Conservation (phyloP, 2,329 filamentous ascomycete genomes). For the Hysterium pulicare region DNA sequence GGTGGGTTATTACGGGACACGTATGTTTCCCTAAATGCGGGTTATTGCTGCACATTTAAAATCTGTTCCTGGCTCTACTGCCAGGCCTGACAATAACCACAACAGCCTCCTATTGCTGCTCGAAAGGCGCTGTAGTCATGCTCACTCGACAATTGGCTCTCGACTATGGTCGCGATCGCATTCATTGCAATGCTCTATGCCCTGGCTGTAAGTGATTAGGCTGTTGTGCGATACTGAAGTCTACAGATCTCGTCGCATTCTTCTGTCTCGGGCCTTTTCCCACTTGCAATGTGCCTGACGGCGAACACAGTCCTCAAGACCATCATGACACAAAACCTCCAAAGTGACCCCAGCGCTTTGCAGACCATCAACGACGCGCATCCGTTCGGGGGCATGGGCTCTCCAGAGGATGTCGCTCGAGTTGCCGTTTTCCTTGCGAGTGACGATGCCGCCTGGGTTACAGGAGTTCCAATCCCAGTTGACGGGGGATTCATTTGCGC, state of each 20-base stretch:
- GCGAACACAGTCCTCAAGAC: slow-evolving; percentile 24
- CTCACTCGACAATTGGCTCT: slow-evolving; percentile 47
- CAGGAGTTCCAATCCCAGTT: slow-evolving; percentile 38
- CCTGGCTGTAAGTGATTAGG: slow-evolving; percentile 37
- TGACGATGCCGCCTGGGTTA: slow-evolving; percentile 44
- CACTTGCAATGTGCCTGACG: slow-evolving; percentile 2
- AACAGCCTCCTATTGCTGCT: slow-evolving; percentile 45
- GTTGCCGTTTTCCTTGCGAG: slow-evolving; percentile 44
- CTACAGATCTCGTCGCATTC: not conserved
- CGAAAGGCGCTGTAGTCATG: slow-evolving; percentile 46
- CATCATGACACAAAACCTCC: slow-evolving; percentile 38
- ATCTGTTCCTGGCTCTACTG: too few species aligned
- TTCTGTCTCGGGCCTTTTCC: not conserved
- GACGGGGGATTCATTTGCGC: slow-evolving; percentile 38
- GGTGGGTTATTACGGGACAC: slow-evolving; percentile 26
- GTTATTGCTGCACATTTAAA: too few species aligned
- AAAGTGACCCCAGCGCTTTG: slow-evolving; percentile 25
- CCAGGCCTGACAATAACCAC: too few species aligned
- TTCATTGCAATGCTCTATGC: slow-evolving; percentile 43
- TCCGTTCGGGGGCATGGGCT: slow-evolving; percentile 28
- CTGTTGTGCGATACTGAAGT: not conserved
- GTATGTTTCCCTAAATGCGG: slow-evolving; percentile 14
- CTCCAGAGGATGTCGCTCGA: slow-evolving; percentile 19
- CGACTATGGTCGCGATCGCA: slow-evolving; percentile 41
- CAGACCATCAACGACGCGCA: slow-evolving; percentile 24